A percentile compares a stretch with the other conserved stretches of the same genome.
phyloP scores from a whole-genome alignment of 371 early-diverging fungal genomes.

The Globomyces sp. region DNA sequence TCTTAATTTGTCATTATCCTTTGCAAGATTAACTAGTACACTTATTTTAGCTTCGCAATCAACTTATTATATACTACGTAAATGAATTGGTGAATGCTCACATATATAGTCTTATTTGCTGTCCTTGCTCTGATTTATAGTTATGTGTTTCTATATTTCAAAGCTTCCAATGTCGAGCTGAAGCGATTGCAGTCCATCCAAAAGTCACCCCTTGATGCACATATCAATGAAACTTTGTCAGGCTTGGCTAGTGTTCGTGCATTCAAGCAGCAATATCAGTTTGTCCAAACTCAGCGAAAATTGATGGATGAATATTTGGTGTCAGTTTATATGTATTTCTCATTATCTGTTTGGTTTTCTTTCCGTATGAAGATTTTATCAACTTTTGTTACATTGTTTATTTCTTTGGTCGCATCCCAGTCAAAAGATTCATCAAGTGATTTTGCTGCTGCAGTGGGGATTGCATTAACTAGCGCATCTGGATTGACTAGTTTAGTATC shows the following conservation, averaged over 20 bases:
- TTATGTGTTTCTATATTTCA: conserved; percentile 25
- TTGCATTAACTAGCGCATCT: conserved; percentile 1
- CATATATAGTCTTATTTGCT: conserved; percentile 43
- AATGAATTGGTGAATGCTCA: conserved; percentile 52
- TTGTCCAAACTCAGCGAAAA: not conserved
- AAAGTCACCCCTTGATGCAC: conserved; percentile 29
- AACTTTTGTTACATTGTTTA: not conserved
- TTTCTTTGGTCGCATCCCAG: not conserved
- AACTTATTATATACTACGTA: conserved; percentile 81
- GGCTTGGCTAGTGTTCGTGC: conserved; percentile 28
- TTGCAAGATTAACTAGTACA: conserved; percentile 74
- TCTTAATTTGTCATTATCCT: conserved; percentile 66
- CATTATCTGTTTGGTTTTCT: conserved; percentile 3
- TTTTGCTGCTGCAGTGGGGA: not conserved
- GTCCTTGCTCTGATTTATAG: conserved; percentile 24
- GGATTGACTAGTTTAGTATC: not conserved
- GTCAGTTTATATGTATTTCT: not conserved
- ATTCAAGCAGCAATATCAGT: conserved; percentile 14
- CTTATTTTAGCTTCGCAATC: conserved; percentile 71
- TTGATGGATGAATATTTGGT: not conserved
- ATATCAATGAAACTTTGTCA: conserved; percentile 30
- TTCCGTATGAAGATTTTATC: not conserved
- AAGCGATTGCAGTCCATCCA: conserved; percentile 23
- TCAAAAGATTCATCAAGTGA: not conserved
- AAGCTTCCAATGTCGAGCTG: conserved; percentile 28